Percentiles rank a stretch among this genome's conserved stretches.
Evolutionary conservation across 129 eudicot genomes (phyloP).

Genomic region (Chrysanthemum lavandulifolium): DNA sequence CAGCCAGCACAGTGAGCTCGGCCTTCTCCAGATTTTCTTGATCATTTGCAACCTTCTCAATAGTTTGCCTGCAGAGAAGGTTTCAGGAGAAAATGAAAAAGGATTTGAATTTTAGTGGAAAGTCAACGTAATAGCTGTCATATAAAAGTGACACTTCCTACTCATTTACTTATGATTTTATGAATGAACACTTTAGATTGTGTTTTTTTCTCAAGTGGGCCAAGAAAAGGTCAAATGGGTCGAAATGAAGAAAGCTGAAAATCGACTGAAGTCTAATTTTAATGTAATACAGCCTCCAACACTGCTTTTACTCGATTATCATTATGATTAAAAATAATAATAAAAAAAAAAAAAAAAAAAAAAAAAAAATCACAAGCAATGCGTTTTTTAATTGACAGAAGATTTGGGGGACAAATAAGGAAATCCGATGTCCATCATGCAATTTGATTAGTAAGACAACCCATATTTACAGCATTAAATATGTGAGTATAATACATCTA

Average conservation of each 20-base stretch:
- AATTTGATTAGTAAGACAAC: not conserved
- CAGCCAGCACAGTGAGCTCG: conserved; percentile 58
- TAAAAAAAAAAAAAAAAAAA: no score
- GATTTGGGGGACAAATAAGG: not conserved
- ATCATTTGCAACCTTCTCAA: conserved; percentile 61
- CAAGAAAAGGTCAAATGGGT: no score
- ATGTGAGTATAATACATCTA: conserved; percentile 7
- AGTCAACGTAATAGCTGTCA: not conserved
- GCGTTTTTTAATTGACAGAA: no score
- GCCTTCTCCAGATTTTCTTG: conserved; percentile 72
- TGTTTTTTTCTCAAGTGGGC: no score
- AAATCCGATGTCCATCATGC: not conserved
- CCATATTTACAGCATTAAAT: not conserved
- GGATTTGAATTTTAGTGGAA: not conserved
- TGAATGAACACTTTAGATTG: no score
- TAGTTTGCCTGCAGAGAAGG: conserved; percentile 49
- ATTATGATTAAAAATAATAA: no score
- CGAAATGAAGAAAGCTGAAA: no score
- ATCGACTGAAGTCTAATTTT: no score
- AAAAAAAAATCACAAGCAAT: no score
- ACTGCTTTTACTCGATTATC: no score
- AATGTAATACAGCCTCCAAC: no score
- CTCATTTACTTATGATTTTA: no score
- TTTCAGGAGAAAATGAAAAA: not conserved
- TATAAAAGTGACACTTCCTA: not conserved